phyloP scores from a whole-genome alignment of 2,329 filamentous ascomycete species.

The Ophiostoma ulmi region DNA sequence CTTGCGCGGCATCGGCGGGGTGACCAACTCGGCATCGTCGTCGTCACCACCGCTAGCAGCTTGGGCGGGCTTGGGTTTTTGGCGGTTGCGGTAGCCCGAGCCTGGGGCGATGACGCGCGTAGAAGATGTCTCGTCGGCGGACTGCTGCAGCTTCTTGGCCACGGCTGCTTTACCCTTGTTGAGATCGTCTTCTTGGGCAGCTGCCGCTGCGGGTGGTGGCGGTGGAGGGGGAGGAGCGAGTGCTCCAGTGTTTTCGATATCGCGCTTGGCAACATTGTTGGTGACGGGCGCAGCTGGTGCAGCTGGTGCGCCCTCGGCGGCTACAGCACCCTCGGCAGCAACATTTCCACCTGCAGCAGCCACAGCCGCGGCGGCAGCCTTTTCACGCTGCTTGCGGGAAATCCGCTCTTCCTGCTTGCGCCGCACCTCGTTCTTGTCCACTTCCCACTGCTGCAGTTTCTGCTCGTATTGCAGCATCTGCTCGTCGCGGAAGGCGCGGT shows the following conservation, averaged over 20 bases:
- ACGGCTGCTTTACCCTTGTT: neutral
- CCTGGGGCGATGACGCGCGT: neutral
- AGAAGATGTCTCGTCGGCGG: neutral
- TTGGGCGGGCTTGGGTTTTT: neutral
- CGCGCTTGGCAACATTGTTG: neutral
- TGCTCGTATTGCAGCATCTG: slow-evolving; percentile 42
- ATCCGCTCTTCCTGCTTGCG: slow-evolving; percentile 28
- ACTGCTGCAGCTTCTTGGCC: neutral
- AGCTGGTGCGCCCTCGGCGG: neutral
- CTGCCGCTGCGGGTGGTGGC: neutral
- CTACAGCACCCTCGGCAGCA: neutral
- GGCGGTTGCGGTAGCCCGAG: neutral
- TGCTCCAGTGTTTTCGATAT: neutral
- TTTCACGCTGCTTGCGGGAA: slow-evolving; percentile 3
- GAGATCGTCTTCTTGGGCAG: neutral
- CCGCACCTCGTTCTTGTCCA: slow-evolving; percentile 48
- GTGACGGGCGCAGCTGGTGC: neutral
- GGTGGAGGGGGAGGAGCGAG: neutral
- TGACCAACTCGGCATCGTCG: slow-evolving; percentile 26
- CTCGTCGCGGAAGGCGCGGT: slow-evolving; percentile 39
- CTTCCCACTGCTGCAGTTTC: slow-evolving; percentile 40
- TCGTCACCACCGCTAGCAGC: neutral
- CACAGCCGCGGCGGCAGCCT: neutral
- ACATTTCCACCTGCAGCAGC: neutral
- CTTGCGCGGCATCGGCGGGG: slow-evolving; percentile 35